Percentiles rank a stretch among this genome's conserved stretches.
Evolutionary conservation across 1,284 basidiomycete genomes (phyloP).

Genomic region (Porodaedalea pini): DNA sequence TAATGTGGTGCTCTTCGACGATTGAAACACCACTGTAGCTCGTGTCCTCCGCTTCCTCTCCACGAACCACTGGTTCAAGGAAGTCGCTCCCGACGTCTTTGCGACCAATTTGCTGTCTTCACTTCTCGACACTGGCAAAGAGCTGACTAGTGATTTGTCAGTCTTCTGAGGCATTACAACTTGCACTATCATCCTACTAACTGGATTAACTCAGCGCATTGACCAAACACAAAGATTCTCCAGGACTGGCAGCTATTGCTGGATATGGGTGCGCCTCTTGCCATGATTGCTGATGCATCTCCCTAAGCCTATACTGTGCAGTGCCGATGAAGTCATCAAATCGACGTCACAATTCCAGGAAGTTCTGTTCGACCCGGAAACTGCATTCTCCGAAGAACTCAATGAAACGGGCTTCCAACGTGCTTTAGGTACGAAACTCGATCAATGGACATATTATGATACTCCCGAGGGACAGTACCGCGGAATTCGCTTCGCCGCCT

Average conservation of each 20-base stretch:
- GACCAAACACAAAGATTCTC: constrained; percentile 14
- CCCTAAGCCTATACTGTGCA: constrained; percentile 7
- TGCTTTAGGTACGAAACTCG: constrained; percentile 2
- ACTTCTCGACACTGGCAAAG: constrained; percentile 25
- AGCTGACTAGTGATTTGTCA: not conserved
- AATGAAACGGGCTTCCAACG: constrained; percentile 10
- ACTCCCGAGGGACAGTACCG: constrained; percentile 12
- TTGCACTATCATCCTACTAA: not conserved
- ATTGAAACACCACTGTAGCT: not conserved
- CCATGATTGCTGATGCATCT: not conserved
- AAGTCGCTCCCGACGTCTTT: constrained; percentile 26
- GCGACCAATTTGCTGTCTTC: constrained; percentile 25
- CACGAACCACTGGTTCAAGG: constrained; percentile 27
- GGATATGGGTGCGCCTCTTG: constrained; percentile 3
- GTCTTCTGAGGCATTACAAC: constrained; percentile 5
- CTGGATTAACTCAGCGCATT: not conserved
- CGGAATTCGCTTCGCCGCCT: constrained; percentile 19
- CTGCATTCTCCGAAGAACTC: constrained; percentile 20
- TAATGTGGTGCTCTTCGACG: not conserved
- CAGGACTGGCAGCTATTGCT: constrained; percentile 9
- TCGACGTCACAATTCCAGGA: constrained; percentile 19
- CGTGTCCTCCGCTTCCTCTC: constrained; percentile 24
- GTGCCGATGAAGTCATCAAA: constrained; percentile 32
- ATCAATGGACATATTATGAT: constrained; percentile 16
- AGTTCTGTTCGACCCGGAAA: constrained; percentile 17